phyloP scores from a whole-genome alignment of 139 green algal species.

The Yamagishiella unicocca region DNA sequence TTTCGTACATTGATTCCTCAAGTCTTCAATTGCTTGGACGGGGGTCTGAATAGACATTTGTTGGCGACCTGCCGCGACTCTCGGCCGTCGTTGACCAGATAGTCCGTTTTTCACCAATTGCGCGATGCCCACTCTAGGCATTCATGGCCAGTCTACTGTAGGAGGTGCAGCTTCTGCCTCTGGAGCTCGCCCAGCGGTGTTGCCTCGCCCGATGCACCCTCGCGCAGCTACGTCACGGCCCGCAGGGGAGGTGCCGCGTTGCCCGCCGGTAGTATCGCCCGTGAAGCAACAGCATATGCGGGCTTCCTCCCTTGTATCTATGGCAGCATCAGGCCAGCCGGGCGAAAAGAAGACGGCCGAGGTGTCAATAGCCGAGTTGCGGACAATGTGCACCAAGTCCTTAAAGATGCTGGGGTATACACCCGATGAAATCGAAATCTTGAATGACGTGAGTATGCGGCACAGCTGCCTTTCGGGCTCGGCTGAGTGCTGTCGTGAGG shows the following conservation, averaged over 20 bases:
- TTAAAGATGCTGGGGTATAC: constrained; percentile 67
- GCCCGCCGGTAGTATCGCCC: neutral
- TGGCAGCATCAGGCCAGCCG: neutral
- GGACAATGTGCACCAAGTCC: constrained; percentile 62
- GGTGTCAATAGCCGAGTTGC: constrained; percentile 61
- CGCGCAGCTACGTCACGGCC: neutral
- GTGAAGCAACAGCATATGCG: constrained; percentile 1
- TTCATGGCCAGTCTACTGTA: neutral
- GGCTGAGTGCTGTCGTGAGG: too few species aligned
- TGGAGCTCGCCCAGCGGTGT: neutral
- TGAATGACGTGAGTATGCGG: constrained; percentile 60
- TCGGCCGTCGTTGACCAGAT: neutral
- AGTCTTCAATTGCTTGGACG: too few species aligned
- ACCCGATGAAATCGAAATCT: constrained; percentile 54
- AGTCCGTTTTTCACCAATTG: neutral
- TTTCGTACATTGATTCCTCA: too few species aligned
- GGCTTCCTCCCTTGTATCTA: neutral
- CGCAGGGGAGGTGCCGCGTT: neutral
- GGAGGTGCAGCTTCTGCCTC: neutral
- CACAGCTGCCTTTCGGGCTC: too few species aligned
- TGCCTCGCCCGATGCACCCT: neutral
- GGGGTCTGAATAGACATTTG: too few species aligned
- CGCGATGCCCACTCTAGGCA: constrained; percentile 2
- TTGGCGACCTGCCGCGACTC: too few species aligned
- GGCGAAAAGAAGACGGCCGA: constrained; percentile 16